Conservation (phyloP, 805 yeast species). For the Tanozyma kutaoensis region DNA sequence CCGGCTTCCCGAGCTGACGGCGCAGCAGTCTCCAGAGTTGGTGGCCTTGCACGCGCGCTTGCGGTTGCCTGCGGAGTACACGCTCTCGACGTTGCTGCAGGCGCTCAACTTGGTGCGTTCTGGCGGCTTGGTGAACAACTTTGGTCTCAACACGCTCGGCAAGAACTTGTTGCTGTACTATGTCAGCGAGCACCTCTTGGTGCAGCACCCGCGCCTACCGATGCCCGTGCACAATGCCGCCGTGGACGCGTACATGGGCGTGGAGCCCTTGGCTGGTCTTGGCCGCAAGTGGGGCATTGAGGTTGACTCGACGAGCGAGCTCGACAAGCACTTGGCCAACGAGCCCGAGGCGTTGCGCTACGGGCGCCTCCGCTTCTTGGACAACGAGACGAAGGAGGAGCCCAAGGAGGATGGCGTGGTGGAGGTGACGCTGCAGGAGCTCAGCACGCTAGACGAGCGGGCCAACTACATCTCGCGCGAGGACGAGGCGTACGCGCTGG, state of each 20-base stretch:
- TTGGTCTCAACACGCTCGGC: slow-evolving; percentile 75
- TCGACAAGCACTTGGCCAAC: slow-evolving; percentile 54
- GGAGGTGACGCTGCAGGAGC: slow-evolving; percentile 17
- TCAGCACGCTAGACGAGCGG: slow-evolving; percentile 4
- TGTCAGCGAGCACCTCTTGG: slow-evolving; percentile 57
- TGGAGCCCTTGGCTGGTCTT: slow-evolving; percentile 46
- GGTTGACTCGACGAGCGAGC: slow-evolving; percentile 47
- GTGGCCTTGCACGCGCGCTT: slow-evolving; percentile 71
- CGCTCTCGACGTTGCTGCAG: slow-evolving; percentile 63
- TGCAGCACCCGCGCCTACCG: slow-evolving; percentile 85
- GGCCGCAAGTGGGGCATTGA: slow-evolving; percentile 87
- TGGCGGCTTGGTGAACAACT: slow-evolving; percentile 48
- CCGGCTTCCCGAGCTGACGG: slow-evolving; percentile 31
- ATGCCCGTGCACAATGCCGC: slow-evolving; percentile 63
- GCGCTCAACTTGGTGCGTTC: slow-evolving; percentile 49
- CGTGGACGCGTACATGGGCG: slow-evolving; percentile 62
- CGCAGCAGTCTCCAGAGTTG: slow-evolving; percentile 54
- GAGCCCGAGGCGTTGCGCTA: slow-evolving; percentile 55
- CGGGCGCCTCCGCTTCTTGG: slow-evolving; percentile 53
- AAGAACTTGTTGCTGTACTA: slow-evolving; percentile 63
- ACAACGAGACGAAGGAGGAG: slow-evolving; percentile 13
- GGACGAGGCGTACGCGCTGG: slow-evolving; percentile 42
- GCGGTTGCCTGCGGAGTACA: slow-evolving; percentile 41
- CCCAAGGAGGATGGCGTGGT: slow-evolving; percentile 37
- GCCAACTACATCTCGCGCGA: slow-evolving; percentile 20